Evolutionary conservation across 805 yeast species (phyloP).

Genomic region (Yarrowia porcina): DNA sequence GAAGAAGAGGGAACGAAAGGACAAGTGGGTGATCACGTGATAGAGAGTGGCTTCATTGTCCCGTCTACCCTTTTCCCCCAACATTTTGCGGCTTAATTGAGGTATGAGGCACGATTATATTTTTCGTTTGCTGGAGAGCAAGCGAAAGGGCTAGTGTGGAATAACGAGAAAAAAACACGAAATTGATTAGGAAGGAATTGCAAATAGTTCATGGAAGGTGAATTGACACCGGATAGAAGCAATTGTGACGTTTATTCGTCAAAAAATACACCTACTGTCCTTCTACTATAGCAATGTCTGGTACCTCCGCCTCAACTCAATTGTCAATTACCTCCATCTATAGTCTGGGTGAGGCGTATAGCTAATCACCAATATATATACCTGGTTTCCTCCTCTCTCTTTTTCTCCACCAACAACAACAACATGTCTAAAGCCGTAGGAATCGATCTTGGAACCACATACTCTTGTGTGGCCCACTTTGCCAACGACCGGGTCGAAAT

Average conservation of each 20-base stretch:
- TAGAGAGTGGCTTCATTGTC: no score
- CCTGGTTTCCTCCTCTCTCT: no score
- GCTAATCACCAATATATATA: not conserved
- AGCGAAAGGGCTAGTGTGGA: not conserved
- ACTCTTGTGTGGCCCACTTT: slow-evolving; percentile 74
- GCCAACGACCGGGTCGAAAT: slow-evolving; percentile 87
- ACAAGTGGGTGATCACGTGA: not conserved
- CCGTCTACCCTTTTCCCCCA: not conserved
- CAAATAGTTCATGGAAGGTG: no score
- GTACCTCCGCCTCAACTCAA: slow-evolving; percentile 2
- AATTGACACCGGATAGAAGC: no score
- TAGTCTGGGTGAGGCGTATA: slow-evolving; percentile 1
- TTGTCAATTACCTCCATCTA: not conserved
- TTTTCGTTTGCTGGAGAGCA: not conserved
- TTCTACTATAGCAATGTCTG: no score
- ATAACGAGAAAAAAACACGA: no score
- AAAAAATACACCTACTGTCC: no score
- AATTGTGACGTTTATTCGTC: no score
- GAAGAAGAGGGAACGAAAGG: no score
- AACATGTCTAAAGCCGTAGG: slow-evolving; percentile 53
- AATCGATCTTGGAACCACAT: slow-evolving; percentile 36
- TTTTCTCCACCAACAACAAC: not conserved
- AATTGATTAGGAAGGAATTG: no score
- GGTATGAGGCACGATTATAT: not conserved
- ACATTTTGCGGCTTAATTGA: not conserved